phyloP scores from a whole-genome alignment of 2,329 filamentous ascomycete genomes.

The Fulvia fulva region DNA sequence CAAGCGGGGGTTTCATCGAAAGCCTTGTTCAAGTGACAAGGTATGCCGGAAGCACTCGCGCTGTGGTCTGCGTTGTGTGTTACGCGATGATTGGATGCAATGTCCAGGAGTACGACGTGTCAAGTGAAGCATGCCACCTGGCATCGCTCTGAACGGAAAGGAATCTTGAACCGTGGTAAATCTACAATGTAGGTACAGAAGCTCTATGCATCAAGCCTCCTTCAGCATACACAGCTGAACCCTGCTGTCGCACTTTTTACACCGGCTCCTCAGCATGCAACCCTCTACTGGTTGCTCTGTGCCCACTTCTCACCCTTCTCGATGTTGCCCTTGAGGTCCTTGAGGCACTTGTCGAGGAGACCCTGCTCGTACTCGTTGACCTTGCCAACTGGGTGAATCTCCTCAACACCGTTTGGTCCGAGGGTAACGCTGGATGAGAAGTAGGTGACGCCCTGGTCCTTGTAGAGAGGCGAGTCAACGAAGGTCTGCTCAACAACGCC shows the following conservation, averaged over 20 bases:
- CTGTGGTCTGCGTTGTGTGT: too few relatives aligned
- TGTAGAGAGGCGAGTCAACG: conserved; percentile 95
- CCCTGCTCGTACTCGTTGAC: conserved; percentile 82
- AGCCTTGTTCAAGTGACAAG: background rate
- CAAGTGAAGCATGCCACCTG: background rate
- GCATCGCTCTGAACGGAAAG: background rate
- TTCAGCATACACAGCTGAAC: background rate
- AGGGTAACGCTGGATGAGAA: conserved; percentile 95
- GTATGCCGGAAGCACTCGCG: background rate
- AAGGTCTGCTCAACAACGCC: conserved; percentile 94
- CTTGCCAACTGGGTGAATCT: conserved; percentile 84
- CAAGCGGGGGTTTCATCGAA: background rate
- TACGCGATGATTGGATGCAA: background rate
- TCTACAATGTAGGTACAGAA: conserved; percentile 21
- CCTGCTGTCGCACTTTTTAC: conserved; percentile 5
- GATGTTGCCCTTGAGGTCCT: conserved; percentile 89
- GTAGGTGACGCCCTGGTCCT: conserved; percentile 96
- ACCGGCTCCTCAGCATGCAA: conserved; percentile 6
- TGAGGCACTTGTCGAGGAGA: conserved; percentile 79
- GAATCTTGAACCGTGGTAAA: conserved; percentile 11
- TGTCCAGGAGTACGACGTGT: too few relatives aligned
- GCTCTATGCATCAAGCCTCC: conserved; percentile 21
- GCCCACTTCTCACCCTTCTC: conserved; percentile 75
- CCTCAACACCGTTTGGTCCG: conserved; percentile 91
- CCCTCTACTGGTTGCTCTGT: conserved; percentile 50